Evolutionary conservation across 805 yeast species (phyloP).

Genomic region (Candida khao-thaluensis): DNA sequence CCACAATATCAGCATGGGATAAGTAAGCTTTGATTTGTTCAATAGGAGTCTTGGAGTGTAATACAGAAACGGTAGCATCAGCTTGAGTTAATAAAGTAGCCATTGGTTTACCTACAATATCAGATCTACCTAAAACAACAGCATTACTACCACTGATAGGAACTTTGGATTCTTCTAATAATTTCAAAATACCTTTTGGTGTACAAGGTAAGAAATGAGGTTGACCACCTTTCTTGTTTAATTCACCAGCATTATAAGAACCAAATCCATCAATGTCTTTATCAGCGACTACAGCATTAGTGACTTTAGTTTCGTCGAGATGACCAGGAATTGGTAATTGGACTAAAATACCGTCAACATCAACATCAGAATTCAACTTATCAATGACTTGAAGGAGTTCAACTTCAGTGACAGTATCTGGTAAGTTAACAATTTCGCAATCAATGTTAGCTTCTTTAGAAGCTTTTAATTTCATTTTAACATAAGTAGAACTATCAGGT

Average conservation of each 20-base stretch:
- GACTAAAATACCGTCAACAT: slow-evolving; percentile 70
- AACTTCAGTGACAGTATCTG: slow-evolving; percentile 54
- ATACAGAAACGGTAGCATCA: slow-evolving; percentile 73
- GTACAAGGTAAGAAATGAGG: slow-evolving; percentile 80
- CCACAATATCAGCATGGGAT: slow-evolving; percentile 68
- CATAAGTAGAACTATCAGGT: slow-evolving; percentile 80
- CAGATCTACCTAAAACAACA: slow-evolving; percentile 84
- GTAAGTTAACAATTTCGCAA: slow-evolving; percentile 59
- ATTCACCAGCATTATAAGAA: slow-evolving; percentile 73
- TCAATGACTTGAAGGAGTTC: slow-evolving; percentile 54
- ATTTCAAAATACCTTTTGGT: slow-evolving; percentile 74
- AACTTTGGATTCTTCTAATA: slow-evolving; percentile 57
- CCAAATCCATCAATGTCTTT: slow-evolving; percentile 88
- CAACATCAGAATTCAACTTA: slow-evolving; percentile 54
- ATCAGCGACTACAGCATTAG: slow-evolving; percentile 60
- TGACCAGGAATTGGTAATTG: slow-evolving; percentile 67
- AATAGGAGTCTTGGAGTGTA: slow-evolving; percentile 65
- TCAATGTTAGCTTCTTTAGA: slow-evolving; percentile 67
- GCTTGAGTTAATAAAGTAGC: slow-evolving; percentile 67
- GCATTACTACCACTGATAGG: slow-evolving; percentile 64
- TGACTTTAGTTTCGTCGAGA: slow-evolving; percentile 61
- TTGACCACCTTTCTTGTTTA: slow-evolving; percentile 67
- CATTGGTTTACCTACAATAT: slow-evolving; percentile 82
- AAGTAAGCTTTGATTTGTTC: slow-evolving; percentile 48
- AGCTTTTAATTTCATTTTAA: slow-evolving; percentile 76